Conservation (phyloP, 176 grass and related monocot species). For the Areca catechu region DNA sequence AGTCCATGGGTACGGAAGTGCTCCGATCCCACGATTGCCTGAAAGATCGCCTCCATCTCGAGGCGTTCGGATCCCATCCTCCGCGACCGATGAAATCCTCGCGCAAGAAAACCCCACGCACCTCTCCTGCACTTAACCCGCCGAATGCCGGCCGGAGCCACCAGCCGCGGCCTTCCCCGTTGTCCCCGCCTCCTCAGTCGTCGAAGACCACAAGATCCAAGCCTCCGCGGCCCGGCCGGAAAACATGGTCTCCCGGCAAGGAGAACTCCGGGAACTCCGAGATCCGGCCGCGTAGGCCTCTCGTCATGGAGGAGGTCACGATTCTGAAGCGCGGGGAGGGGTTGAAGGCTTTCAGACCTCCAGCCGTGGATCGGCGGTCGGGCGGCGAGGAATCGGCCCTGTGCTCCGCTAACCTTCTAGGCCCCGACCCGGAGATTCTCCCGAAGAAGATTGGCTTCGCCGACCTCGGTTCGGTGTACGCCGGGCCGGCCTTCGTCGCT, state of each 20-base stretch:
- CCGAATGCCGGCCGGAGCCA: background rate
- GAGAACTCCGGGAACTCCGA: background rate
- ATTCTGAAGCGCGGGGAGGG: slow-evolving; percentile 76
- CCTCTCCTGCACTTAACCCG: background rate
- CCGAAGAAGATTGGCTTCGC: background rate
- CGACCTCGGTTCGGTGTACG: background rate
- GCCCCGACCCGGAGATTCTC: background rate
- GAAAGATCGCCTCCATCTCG: background rate
- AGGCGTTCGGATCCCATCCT: background rate
- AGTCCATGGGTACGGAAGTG: background rate
- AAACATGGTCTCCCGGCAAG: slow-evolving; percentile 18
- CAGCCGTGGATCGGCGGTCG: background rate
- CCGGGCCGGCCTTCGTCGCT: slow-evolving; percentile 4
- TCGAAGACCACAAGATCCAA: background rate
- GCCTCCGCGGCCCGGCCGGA: background rate
- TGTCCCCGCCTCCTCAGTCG: background rate
- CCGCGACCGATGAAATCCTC: background rate
- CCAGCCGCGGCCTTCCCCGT: background rate
- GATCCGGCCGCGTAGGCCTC: background rate
- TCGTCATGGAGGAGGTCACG: slow-evolving; percentile 39
- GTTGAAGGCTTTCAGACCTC: background rate
- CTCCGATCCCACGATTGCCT: slow-evolving; percentile 4
- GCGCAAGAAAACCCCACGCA: background rate
- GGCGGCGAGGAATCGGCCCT: background rate
- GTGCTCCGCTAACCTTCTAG: background rate